Percentiles rank a stretch among this genome's conserved stretches.
phyloP scores from a whole-genome alignment of 331 rosid species.

The Malus hybrid region DNA sequence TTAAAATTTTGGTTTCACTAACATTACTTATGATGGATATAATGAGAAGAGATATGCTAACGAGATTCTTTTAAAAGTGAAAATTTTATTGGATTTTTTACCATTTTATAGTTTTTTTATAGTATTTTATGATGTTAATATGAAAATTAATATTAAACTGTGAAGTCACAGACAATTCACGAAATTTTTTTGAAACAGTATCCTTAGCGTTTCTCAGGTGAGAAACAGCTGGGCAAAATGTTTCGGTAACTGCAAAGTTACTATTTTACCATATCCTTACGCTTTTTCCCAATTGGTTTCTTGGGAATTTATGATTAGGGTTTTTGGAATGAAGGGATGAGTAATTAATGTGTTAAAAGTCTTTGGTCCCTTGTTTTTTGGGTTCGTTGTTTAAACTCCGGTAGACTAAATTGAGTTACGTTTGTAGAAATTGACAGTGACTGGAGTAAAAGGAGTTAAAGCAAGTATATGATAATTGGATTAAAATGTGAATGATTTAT shows the following conservation, averaged over 20 bases:
- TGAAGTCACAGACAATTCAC: rapidly evolving
- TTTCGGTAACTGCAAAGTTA: background rate
- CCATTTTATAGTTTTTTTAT: too few species aligned
- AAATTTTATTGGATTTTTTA: too few species aligned
- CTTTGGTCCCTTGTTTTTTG: background rate
- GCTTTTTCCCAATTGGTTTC: background rate
- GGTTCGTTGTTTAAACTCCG: background rate
- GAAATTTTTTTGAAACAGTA: too few species aligned
- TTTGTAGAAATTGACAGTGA: background rate
- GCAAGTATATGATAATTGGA: too few species aligned
- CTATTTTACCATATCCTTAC: background rate
- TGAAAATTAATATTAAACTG: too few species aligned
- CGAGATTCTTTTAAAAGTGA: too few species aligned
- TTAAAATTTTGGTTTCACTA: rapidly evolving
- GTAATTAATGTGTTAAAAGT: background rate
- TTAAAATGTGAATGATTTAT: too few species aligned
- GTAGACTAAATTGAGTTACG: background rate
- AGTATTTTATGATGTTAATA: too few species aligned
- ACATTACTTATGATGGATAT: rapidly evolving
- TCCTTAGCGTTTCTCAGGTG: background rate
- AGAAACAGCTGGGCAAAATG: background rate
- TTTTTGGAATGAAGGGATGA: background rate
- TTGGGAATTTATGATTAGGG: background rate
- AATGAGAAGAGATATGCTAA: too few species aligned
- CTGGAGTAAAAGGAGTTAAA: background rate